Conservation (phyloP, 345 rosid species). For the Bruguiera gymnorhiza region DNA sequence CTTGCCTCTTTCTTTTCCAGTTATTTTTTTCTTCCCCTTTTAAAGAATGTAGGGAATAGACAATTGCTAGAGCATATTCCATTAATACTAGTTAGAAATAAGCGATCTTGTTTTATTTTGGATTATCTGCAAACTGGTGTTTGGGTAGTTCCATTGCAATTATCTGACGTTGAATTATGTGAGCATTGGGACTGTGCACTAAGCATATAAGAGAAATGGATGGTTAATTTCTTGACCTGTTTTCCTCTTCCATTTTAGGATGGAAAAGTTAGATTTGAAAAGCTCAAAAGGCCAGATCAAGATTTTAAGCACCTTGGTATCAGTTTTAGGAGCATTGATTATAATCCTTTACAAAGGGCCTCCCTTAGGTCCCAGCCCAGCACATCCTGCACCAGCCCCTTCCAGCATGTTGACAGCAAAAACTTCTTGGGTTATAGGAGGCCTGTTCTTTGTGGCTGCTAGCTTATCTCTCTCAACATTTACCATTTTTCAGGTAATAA, state of each 20-base stretch:
- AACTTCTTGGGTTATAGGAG: constrained; percentile 46
- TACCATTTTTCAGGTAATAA: constrained; percentile 41
- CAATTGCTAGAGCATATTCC: neutral
- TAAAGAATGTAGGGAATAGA: neutral
- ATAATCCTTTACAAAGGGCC: constrained; percentile 49
- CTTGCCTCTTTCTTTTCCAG: neutral
- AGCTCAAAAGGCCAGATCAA: constrained; percentile 44
- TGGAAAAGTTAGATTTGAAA: constrained; percentile 48
- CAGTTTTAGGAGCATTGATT: constrained; percentile 45
- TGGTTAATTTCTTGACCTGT: neutral
- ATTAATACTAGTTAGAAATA: neutral
- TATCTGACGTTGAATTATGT: constrained; percentile 1
- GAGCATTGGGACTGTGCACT: neutral
- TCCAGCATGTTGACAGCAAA: constrained; percentile 1
- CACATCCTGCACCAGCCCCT: constrained; percentile 12
- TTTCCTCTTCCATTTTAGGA: constrained; percentile 25
- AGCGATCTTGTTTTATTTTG: neutral
- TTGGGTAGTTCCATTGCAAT: neutral
- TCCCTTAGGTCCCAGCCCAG: constrained; percentile 15
- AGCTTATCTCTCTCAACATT: constrained; percentile 31
- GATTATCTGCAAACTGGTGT: neutral
- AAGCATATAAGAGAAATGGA: neutral
- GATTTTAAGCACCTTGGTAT: constrained; percentile 37
- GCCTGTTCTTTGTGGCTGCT: constrained; percentile 37
- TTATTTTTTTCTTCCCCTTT: neutral